These are phyloP conservation scores for Monosporozyma solicola DNA, from an alignment of 805 yeast genomes.

Conservation along the genomic window DNA sequence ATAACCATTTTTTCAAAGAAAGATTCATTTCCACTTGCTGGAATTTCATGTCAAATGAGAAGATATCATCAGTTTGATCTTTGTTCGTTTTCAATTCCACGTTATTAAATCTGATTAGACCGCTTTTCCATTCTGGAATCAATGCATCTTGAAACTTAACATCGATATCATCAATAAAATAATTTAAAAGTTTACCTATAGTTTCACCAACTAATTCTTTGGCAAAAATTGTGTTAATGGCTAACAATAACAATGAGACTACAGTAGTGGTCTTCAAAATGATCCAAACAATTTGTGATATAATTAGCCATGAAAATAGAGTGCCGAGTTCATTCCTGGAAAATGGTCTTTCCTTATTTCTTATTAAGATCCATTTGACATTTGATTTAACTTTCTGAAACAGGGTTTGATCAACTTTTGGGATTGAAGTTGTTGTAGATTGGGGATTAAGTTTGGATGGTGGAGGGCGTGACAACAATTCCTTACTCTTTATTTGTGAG, in stretches of 20 bases:
- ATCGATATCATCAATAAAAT: constrained; percentile 51
- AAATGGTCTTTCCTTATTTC: constrained; percentile 65
- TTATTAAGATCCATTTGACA: constrained; percentile 69
- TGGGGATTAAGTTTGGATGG: background rate
- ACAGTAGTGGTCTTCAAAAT: constrained; percentile 87
- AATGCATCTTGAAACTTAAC: constrained; percentile 83
- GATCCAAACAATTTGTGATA: constrained; percentile 75
- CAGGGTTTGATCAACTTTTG: constrained; percentile 7
- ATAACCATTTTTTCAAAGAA: constrained; percentile 77
- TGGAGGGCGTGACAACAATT: background rate
- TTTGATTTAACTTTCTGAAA: constrained; percentile 38
- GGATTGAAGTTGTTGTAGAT: background rate
- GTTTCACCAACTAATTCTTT: constrained; percentile 78
- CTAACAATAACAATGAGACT: constrained; percentile 65
- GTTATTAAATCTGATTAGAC: constrained; percentile 69
- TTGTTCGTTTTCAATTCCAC: constrained; percentile 52
- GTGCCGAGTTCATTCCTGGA: constrained; percentile 84
- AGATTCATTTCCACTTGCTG: constrained; percentile 74
- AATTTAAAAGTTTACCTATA: constrained; percentile 69
- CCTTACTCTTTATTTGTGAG: background rate
- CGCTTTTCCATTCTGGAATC: constrained; percentile 87
- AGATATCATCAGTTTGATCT: constrained; percentile 25
- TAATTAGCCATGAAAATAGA: constrained; percentile 78
- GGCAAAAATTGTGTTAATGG: constrained; percentile 73
- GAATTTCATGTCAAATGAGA: constrained; percentile 69